phyloP scores from a whole-genome alignment of 768 basidiomycete genomes.

The Leccinum boreale region DNA sequence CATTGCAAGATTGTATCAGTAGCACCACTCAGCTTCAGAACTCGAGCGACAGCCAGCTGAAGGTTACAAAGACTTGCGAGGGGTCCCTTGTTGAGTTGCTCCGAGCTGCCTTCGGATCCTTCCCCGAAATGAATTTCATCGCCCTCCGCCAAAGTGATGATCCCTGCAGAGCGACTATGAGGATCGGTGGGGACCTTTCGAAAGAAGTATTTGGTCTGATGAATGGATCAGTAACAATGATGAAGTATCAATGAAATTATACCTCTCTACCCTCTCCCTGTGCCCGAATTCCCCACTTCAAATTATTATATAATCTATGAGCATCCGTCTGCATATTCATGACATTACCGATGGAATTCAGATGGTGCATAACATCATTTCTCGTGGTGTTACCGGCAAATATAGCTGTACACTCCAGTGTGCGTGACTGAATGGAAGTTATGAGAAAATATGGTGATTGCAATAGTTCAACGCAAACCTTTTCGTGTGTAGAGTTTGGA shows the following conservation, averaged over 20 bases:
- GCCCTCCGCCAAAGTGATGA: background rate
- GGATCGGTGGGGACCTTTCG: no score
- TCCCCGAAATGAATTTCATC: background rate
- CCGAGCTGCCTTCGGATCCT: background rate
- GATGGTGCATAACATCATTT: no score
- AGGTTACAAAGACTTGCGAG: background rate
- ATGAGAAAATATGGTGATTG: no score
- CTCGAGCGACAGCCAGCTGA: slow-evolving; percentile 2
- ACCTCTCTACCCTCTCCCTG: background rate
- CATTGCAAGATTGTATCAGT: background rate
- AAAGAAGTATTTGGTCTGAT: no score
- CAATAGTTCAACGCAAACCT: no score
- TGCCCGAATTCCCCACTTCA: slow-evolving; percentile 1
- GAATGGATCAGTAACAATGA: background rate
- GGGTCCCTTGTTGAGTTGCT: background rate
- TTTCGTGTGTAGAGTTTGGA: no score
- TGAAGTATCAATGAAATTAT: background rate
- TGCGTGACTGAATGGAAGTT: no score
- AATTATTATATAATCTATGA: background rate
- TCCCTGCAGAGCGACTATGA: no score
- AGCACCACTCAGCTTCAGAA: slow-evolving; percentile 3
- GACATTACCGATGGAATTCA: background rate
- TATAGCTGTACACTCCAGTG: no score
- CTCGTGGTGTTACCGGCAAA: no score
- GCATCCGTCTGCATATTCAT: background rate